These are phyloP conservation scores for Leccinum incarnatum DNA, from an alignment of 768 basidiomycete species.

Conservation along the genomic window DNA sequence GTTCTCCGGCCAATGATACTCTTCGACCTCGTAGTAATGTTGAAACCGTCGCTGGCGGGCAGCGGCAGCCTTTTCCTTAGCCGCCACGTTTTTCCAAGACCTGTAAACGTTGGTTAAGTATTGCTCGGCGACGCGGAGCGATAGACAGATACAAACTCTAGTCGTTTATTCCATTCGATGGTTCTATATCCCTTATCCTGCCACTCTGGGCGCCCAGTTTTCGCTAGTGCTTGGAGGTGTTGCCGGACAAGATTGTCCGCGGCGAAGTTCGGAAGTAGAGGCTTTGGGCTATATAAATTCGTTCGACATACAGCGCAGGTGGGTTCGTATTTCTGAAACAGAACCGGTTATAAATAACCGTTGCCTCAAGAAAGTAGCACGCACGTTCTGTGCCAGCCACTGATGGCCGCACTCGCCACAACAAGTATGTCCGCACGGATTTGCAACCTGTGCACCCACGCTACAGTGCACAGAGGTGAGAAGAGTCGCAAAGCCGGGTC, in stretches of 20 bases:
- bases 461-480: constrained; percentile 34
- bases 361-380: constrained; percentile 11
- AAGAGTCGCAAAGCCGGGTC: not conserved
- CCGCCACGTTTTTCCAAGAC: constrained; percentile 30
- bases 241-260: constrained; percentile 60
- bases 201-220: constrained; percentile 53
- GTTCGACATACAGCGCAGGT: constrained; percentile 64
- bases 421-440: constrained; percentile 72
- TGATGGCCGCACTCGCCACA: constrained; percentile 65
- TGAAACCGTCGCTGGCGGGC: constrained; percentile 12
- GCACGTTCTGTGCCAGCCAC: constrained; percentile 57
- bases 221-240: constrained; percentile 49
- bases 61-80: constrained; percentile 15
- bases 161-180: constrained; percentile 52
- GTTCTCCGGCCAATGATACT: constrained; percentile 9
- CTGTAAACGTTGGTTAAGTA: constrained; percentile 6
- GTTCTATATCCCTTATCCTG: constrained; percentile 43
- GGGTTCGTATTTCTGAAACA: constrained; percentile 37
- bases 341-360: constrained; percentile 2
- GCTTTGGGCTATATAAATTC: constrained; percentile 34
- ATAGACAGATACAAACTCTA: constrained; percentile 43
- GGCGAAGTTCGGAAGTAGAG: constrained; percentile 64
- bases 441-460: constrained; percentile 57
- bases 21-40: constrained; percentile 10
- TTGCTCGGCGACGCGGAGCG: not conserved